Evolutionary conservation across 106 monocot species (phyloP).

Genomic region (Dioscorea alata): DNA sequence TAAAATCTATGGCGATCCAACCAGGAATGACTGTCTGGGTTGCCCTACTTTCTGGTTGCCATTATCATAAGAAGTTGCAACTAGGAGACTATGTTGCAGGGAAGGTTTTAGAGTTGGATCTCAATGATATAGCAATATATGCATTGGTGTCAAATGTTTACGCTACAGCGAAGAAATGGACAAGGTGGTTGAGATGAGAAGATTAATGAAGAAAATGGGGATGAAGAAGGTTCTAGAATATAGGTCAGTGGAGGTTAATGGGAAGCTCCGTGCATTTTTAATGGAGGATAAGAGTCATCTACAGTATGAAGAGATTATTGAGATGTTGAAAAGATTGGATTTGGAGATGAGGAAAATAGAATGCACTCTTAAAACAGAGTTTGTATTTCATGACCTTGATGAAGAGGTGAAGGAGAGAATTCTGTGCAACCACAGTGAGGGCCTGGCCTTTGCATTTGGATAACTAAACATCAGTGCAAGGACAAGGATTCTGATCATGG

Average conservation of each 20-base stretch:
- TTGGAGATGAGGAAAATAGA: conserved; percentile 53
- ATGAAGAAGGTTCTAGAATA: conserved; percentile 58
- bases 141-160: conserved; percentile 72
- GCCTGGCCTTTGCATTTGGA: conserved; percentile 36
- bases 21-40: conserved; percentile 63
- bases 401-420: conserved; percentile 33
- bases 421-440: conserved; percentile 31
- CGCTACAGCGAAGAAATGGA: conserved; percentile 65
- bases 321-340: conserved; percentile 34
- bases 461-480: conserved; percentile 24
- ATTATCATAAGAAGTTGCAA: conserved; percentile 31
- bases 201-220: conserved; percentile 42
- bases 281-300: conserved; percentile 70
- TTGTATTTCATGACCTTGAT: conserved; percentile 40
- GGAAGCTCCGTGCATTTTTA: conserved; percentile 53
- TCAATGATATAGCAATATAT: conserved; percentile 58
- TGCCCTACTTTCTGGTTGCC: conserved; percentile 68
- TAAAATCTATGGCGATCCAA: conserved; percentile 36
- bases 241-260: conserved; percentile 57
- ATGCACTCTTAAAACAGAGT: conserved; percentile 33
- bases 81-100: conserved; percentile 42
- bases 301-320: conserved; percentile 30
- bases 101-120: conserved; percentile 42
- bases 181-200: conserved; percentile 53
- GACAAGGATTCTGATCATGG: conserved; percentile 36